A percentile compares a stretch with the other conserved stretches of the same genome.
These are phyloP conservation scores for Pulveroboletus sp. DNA, from an alignment of 1,284 basidiomycete genomes.

Conservation along the genomic window DNA sequence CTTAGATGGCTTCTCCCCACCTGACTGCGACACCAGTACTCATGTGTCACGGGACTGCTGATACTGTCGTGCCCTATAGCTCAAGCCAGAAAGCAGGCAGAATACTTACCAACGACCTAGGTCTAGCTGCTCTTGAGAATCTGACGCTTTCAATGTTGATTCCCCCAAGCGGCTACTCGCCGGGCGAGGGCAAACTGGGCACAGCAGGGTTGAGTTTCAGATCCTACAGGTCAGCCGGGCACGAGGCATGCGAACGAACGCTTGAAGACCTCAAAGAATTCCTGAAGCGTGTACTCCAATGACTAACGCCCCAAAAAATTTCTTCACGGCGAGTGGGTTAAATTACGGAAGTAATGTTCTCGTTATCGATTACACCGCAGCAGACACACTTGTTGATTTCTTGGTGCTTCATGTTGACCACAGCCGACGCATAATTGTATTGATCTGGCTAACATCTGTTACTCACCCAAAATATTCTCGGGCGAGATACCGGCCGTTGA, in stretches of 20 bases:
- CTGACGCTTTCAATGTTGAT: slow-evolving; percentile 24
- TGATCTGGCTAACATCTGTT: not conserved
- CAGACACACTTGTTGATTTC: not conserved
- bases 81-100: slow-evolving; percentile 49
- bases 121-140: slow-evolving; percentile 39
- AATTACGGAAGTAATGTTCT: not conserved
- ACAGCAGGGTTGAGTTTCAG: slow-evolving; percentile 55
- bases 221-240: slow-evolving; percentile 56
- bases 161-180: slow-evolving; percentile 22
- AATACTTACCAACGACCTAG: slow-evolving; percentile 48
- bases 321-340: not conserved
- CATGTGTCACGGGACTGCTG: slow-evolving; percentile 83
- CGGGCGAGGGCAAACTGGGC: slow-evolving; percentile 23
- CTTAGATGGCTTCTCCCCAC: slow-evolving; percentile 54
- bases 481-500: not conserved
- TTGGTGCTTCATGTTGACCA: slow-evolving; percentile 1
- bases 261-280: slow-evolving; percentile 54
- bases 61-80: slow-evolving; percentile 64
- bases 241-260: slow-evolving; percentile 64
- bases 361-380: not conserved
- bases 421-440: not conserved
- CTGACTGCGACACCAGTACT: slow-evolving; percentile 72
- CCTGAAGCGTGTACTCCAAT: slow-evolving; percentile 49
- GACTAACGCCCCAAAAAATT: not conserved
- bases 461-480: not conserved